phyloP scores from a whole-genome alignment of 495 filamentous ascomycete species.

The Elasticomyces elasticus region DNA sequence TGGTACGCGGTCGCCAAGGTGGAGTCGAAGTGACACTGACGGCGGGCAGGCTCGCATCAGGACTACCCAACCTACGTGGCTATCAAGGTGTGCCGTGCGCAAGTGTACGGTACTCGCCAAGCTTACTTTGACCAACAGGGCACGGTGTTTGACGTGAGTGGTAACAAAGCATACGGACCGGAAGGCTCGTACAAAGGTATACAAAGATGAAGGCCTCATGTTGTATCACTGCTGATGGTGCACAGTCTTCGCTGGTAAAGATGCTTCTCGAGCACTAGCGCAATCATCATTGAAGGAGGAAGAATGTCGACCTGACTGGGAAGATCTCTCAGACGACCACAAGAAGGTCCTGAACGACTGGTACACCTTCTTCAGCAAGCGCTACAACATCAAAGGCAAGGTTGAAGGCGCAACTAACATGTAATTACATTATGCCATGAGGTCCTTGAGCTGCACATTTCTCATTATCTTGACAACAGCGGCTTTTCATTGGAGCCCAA shows the following conservation, averaged over 20 bases:
- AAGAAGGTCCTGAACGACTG: constrained; percentile 79
- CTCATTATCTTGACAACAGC: neutral
- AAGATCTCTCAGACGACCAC: constrained; percentile 76
- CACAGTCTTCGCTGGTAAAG: constrained; percentile 87
- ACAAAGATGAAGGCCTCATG: too few species aligned
- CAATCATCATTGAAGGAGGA: constrained; percentile 76
- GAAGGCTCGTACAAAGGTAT: constrained; percentile 75
- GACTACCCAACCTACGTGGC: constrained; percentile 76
- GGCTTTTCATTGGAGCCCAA: too few species aligned
- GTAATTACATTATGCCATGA: constrained; percentile 5
- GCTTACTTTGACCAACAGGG: constrained; percentile 43
- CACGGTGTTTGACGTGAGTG: constrained; percentile 84
- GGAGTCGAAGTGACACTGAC: neutral
- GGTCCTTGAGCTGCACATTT: neutral
- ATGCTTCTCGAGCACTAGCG: constrained; percentile 81
- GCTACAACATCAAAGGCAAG: constrained; percentile 85
- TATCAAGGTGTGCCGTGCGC: constrained; percentile 51
- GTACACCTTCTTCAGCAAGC: constrained; percentile 90
- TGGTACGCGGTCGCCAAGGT: constrained; percentile 41
- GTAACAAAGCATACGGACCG: constrained; percentile 75
- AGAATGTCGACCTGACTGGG: constrained; percentile 76
- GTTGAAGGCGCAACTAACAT: constrained; percentile 50
- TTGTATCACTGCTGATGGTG: too few species aligned
- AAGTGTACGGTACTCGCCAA: neutral
- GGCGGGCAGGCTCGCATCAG: constrained; percentile 44